Evolutionary conservation across 495 filamentous ascomycete genomes (phyloP).

Genomic region (Saxophila tyrrhenica): DNA sequence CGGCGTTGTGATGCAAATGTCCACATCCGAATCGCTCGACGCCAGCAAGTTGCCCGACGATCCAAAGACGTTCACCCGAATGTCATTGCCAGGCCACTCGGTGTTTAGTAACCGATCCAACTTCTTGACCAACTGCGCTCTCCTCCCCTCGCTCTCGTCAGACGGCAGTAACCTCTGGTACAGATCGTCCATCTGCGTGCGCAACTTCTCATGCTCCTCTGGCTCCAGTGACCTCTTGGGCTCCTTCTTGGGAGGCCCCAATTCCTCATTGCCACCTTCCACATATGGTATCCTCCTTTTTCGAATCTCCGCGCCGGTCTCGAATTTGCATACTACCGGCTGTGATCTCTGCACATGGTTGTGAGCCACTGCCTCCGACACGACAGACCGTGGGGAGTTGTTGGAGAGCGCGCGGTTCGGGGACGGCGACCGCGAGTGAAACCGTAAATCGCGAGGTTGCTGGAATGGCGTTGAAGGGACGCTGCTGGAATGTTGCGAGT

Average conservation of each 20-base stretch:
- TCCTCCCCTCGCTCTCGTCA: constrained; percentile 60
- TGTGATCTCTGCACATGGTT: constrained; percentile 47
- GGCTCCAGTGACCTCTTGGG: constrained; percentile 56
- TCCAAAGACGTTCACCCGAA: constrained; percentile 86
- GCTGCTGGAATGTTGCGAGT: constrained; percentile 68
- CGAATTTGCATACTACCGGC: constrained; percentile 63
- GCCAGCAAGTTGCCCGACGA: constrained; percentile 93
- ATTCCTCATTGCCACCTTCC: constrained; percentile 23
- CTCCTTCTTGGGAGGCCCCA: constrained; percentile 41
- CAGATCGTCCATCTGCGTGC: constrained; percentile 66
- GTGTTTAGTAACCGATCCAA: constrained; percentile 75
- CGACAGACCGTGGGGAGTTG: constrained; percentile 80
- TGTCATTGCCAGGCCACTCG: constrained; percentile 83
- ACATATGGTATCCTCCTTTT: constrained; percentile 84
- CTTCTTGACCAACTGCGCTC: constrained; percentile 68
- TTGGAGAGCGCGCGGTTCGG: constrained; percentile 56
- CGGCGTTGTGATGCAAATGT: constrained; percentile 90
- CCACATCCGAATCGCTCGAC: constrained; percentile 94
- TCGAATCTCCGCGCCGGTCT: constrained; percentile 62
- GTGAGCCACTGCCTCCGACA: constrained; percentile 71
- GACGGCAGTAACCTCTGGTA: constrained; percentile 80
- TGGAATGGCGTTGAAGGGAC: constrained; percentile 92
- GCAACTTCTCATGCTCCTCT: constrained; percentile 67
- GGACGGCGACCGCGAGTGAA: constrained; percentile 76
- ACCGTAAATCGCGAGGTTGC: constrained; percentile 70